Conservation (phyloP, 768 basidiomycete genomes). For the Ramaria rubella region DNA sequence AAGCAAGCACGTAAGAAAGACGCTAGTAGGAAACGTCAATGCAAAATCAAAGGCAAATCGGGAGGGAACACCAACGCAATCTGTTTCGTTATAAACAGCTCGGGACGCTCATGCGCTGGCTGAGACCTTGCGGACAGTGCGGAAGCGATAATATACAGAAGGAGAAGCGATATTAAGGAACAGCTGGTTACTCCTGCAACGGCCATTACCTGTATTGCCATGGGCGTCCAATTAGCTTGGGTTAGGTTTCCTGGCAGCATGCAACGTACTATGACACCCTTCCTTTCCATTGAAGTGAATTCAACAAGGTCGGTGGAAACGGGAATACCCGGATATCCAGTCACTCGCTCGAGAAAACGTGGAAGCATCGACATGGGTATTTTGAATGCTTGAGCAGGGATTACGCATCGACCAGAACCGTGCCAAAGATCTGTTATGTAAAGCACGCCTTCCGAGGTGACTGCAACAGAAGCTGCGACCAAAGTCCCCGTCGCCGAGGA, state of each 20-base stretch:
- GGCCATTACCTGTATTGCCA: constrained; percentile 2
- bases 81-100: constrained; percentile 1
- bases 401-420: too few species aligned
- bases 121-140: not conserved
- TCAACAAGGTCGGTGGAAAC: not conserved
- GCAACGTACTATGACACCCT: constrained; percentile 2
- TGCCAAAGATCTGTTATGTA: too few species aligned
- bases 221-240: not conserved
- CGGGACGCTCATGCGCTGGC: not conserved
- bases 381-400: too few species aligned
- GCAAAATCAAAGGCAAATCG: not conserved
- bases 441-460: too few species aligned
- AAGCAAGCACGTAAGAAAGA: constrained; percentile 6
- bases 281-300: constrained; percentile 5
- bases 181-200: constrained; percentile 10
- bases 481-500: too few species aligned
- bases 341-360: too few species aligned
- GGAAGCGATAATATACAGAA: constrained; percentile 3
- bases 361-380: too few species aligned
- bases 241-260: not conserved
- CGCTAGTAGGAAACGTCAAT: not conserved
- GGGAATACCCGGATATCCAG: too few species aligned
- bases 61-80: constrained; percentile 6
- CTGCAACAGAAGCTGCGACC: too few species aligned
- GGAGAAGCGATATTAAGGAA: constrained; percentile 3